Evolutionary conservation across 2,329 filamentous ascomycete species (phyloP), one percentile per base, ranked within the genome.

Genomic region (Venturia oleaginea): DNA sequence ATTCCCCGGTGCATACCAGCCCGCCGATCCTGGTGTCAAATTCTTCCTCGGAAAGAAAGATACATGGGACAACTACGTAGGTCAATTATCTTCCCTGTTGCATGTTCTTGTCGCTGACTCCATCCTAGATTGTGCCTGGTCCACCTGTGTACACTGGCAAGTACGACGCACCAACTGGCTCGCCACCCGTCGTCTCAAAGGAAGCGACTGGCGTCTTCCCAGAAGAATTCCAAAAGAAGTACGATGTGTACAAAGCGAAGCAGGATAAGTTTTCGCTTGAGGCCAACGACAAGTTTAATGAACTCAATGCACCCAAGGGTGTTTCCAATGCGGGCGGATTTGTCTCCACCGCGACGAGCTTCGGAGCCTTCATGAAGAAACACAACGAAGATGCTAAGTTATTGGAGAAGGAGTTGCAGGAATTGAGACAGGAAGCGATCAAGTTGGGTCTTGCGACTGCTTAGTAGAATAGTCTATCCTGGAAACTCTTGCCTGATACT

Each of bases 1-100:
- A 17, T 65, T 65, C 30, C 64, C 64, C 8, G 60, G 64, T 27
- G 64, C 24, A 42, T 64, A 64, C 8, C 19, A 62, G 60, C 59
- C 30, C 13, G 27, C 54, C 15, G 64, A 65, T 15, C 1, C 38
- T 7, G 64, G 64, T 15, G 40, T 65, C 32, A 57, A 38, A 22
- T 64, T 65, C 60, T 37, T 37, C 11, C 40, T 42, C 2, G 32
- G 37, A 24, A n/a, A 57, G 34, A 64, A 64, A 24, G 34, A 57
- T 2, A 32, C 24, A 1, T 64, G 61, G 61, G 40, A 46, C 17
- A 24, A 24, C 17, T 62, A 62, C 15, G 61, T 62, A 19, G 38
- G 42, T 34, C 4, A 22, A 34, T 8, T 6, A 7, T 10, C 51
- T 8, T 34, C 51, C 3, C 15, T 13, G 15, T 51, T 5, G 11